These are phyloP conservation scores for Lentithecium fluviatile DNA, from an alignment of 495 filamentous ascomycete species.

Conservation along the genomic window DNA sequence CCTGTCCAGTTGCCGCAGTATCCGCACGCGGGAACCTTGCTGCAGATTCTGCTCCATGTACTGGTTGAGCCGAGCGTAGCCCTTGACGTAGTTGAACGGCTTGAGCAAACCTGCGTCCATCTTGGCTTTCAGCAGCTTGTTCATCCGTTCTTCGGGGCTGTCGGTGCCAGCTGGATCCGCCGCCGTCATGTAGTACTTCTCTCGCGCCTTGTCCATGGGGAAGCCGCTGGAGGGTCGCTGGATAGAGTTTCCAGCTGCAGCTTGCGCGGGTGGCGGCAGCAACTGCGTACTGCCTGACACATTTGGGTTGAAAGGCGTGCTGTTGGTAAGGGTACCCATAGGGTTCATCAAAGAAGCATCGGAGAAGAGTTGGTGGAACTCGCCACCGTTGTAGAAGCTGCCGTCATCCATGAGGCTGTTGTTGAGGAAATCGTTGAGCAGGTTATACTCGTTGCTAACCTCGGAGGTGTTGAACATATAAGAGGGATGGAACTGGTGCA, in stretches of 20 bases:
- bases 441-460: conserved; percentile 90
- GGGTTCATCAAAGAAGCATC: conserved; percentile 56
- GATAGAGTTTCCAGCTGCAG: conserved; percentile 52
- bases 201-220: conserved; percentile 77
- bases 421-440: conserved; percentile 93
- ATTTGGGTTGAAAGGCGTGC: conserved; percentile 28
- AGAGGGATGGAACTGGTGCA: conserved; percentile 88
- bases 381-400: conserved; percentile 63
- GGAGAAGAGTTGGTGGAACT: conserved; percentile 54
- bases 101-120: conserved; percentile 91
- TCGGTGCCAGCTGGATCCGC: conserved; percentile 92
- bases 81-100: conserved; percentile 97
- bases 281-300: conserved; percentile 18
- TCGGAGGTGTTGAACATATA: conserved; percentile 96
- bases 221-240: conserved; percentile 58
- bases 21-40: conserved; percentile 75
- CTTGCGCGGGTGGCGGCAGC: conserved; percentile 35
- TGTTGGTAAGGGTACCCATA: conserved; percentile 44
- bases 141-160: conserved; percentile 90
- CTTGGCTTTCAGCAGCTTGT: conserved; percentile 90
- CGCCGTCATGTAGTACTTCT: conserved; percentile 92
- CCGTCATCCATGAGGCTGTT: conserved; percentile 82
- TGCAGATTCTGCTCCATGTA: conserved; percentile 90
- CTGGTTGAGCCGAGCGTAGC: conserved; percentile 79
- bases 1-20: conserved; percentile 82